Evolutionary conservation across 257 asterid species (phyloP), one percentile per base, ranked within the genome.

Genomic region (Solanum pinnatisectum): DNA sequence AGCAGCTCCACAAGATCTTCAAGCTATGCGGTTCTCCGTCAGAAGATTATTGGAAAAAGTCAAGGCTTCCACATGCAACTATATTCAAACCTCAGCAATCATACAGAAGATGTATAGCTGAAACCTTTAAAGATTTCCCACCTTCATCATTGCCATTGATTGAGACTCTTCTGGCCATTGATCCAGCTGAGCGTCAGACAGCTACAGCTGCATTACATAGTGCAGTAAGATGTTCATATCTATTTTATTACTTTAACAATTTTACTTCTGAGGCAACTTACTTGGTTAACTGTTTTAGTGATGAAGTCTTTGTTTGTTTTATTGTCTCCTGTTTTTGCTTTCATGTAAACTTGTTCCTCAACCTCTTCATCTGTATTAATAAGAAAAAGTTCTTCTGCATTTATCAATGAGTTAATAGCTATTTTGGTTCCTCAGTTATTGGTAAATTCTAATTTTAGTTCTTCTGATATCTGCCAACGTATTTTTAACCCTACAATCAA

Each of bases 1-100:
- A 96, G 89, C 98, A 96, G 83, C 96, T 96, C 88, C 98, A 96
- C 93, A 93, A 94, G 92, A 96, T 96, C 87, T 96, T 96, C 92
- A 96, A 96, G 94, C 94, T 96, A 39, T 95, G 98, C 10, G 98
- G 98, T 87, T 96, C 98, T 68, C 98, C 98, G 5, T 86, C 96
- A 12, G 96, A 95, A 35, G 98, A 95, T 13, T 96, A 96, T 87
- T 96, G 98, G 98, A 96, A 94, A 90, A 96, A 91, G 89, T 93
- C 96, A 3, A 95, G 89, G 91, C 98, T 96, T 76, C 98, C 98
- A 14, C 96, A 95, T 87, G 98, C 98, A 32, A 94, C 96, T 87
- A 93, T 96, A 84, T 96, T 96, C 91, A 96, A 94, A 91, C 98
- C 98, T 6, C 98, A 96, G 83, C 96, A 95, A 10, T 91, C 97